Evolutionary conservation across 805 yeast species (phyloP), one percentile per base, ranked within the genome.

Genomic region (Saccharomycopsis selenospora): DNA sequence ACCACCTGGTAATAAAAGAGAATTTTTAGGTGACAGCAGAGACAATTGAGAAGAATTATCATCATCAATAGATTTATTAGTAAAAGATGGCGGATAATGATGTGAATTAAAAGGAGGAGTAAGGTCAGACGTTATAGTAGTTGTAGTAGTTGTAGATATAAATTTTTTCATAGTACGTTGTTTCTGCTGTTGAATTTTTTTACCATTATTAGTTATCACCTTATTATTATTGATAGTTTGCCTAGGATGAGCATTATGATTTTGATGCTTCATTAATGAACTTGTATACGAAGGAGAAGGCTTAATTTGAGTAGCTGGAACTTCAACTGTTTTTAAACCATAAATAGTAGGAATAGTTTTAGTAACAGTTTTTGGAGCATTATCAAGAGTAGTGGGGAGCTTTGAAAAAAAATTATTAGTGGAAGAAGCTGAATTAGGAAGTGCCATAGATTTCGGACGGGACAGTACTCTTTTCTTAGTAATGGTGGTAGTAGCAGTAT

Each of bases 41-140:
- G 38, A 33, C 20, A 33, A 20, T 20, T 33, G 38, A 6, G 38
- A 33, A 14, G 17, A 6, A 20, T 33, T 33, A 14, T 33, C 38
- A 20, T 33, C 38, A 14, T 33, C 38, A 10, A 33, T 33, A 20
- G 38, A 33, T 17, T 10, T 33, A 20, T 33, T 33, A 28, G 54
- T 64, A 61, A 25, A 58, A 60, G 20, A 38, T 59, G 33, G 53
- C 59, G 29, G 68, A 24, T 26, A 18, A 42, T 29, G 22, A 10
- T 38, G 42, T 64, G 46, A 62, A 59, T 17, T 56, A 49, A n/a
- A 52, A 45, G 44, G 56, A 45, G 28, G 55, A 38, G 20, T 57
- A 44, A 45, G 42, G 40, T 44, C 38, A 14, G 43, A 36, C 3
- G 36, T 20, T 4, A 20, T 20, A 6, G 24, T 22, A 24, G 25